Evolutionary conservation across 2,329 filamentous ascomycete species (phyloP).

Genomic region (Aureobasidium mangrovei): DNA sequence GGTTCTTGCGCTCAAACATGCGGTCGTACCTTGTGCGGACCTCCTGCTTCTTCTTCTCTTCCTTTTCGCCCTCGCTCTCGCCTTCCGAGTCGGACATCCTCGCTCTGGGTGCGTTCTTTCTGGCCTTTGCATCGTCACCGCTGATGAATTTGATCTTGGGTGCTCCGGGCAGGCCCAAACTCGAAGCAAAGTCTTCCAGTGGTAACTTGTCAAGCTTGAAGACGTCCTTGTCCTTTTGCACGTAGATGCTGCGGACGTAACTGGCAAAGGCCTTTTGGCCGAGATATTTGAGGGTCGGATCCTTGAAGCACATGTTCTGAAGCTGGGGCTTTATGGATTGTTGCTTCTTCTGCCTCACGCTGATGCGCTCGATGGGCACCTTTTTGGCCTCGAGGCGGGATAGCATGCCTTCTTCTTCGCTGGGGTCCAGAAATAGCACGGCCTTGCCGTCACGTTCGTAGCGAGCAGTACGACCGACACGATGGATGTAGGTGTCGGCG

Average conservation of each 20-base stretch:
- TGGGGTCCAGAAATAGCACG: constrained; percentile 84
- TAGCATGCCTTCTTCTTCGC: constrained; percentile 87
- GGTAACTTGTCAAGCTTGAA: constrained; percentile 79
- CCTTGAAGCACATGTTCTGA: constrained; percentile 93
- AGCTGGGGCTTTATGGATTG: constrained; percentile 74
- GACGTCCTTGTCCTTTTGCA: constrained; percentile 85
- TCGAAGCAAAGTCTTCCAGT: constrained; percentile 75
- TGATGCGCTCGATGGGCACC: constrained; percentile 78
- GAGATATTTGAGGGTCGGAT: constrained; percentile 86
- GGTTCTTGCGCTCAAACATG: constrained; percentile 96
- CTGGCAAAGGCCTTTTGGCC: constrained; percentile 94
- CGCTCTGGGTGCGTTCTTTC: constrained; percentile 76
- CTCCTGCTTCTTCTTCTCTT: constrained; percentile 48
- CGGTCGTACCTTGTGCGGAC: constrained; percentile 93
- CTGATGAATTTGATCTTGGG: constrained; percentile 91
- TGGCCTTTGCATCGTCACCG: constrained; percentile 74
- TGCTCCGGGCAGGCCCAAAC: constrained; percentile 79
- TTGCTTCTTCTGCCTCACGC: constrained; percentile 82
- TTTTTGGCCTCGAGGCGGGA: constrained; percentile 78
- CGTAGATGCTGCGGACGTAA: constrained; percentile 73
- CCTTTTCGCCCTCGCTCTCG: constrained; percentile 45
- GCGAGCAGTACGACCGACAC: constrained; percentile 87
- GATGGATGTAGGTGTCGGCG: constrained; percentile 94
- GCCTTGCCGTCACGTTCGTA: constrained; percentile 83
- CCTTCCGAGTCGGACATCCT: constrained; percentile 52